Evolutionary conservation across 177 flowering plant species (phyloP).

Genomic region (Telopea speciosissima): DNA sequence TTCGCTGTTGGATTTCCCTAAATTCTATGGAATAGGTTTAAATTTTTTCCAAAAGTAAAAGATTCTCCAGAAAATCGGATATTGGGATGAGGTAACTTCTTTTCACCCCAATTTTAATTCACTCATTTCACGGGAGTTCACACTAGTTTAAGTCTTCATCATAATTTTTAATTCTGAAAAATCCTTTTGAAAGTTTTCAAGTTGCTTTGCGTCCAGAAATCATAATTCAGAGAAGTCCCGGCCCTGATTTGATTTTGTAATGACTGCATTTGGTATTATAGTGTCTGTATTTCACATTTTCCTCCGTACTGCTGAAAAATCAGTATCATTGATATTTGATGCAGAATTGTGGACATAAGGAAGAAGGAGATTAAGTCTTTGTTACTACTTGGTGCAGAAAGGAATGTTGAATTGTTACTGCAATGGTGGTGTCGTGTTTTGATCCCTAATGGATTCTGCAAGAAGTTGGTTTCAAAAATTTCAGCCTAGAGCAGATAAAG

Average conservation of each 20-base stretch:
- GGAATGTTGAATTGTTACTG: slow-evolving; percentile 2
- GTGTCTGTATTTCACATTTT: neutral
- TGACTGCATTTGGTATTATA: neutral
- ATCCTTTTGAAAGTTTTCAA: neutral
- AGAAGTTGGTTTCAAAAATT: slow-evolving; percentile 49
- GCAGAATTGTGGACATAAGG: neutral
- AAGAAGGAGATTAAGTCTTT: neutral
- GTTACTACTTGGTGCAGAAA: too few species aligned
- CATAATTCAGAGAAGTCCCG: neutral
- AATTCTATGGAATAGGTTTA: neutral
- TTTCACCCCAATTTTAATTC: too few species aligned
- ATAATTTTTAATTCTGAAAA: too few species aligned
- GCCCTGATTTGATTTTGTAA: neutral
- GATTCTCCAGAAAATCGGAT: neutral
- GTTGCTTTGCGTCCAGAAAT: neutral
- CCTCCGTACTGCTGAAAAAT: neutral
- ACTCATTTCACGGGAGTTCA: too few species aligned
- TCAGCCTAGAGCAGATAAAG: slow-evolving; percentile 27
- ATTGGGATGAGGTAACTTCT: too few species aligned
- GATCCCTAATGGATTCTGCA: slow-evolving; percentile 34
- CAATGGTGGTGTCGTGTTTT: neutral
- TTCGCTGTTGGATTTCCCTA: too few species aligned
- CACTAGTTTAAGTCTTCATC: too few species aligned
- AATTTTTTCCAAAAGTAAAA: neutral
- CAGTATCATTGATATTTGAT: neutral